Conservation (phyloP, 2,329 filamentous ascomycete genomes). For the Monosporascus sp. region DNA sequence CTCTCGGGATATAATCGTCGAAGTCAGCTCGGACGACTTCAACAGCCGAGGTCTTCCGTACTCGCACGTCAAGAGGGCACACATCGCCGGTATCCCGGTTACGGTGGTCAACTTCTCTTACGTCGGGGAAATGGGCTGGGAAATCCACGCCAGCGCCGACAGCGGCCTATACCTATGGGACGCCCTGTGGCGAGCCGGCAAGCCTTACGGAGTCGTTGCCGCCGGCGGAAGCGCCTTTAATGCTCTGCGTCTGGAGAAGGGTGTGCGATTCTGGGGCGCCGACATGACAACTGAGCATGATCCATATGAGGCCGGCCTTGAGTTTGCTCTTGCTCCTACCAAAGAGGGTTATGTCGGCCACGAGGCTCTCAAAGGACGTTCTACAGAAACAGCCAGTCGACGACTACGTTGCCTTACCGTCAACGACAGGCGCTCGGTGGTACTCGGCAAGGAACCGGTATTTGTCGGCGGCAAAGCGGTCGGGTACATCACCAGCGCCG, state of each 20-base stretch:
- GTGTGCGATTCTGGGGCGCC: slow-evolving; percentile 49
- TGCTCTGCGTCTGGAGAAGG: slow-evolving; percentile 54
- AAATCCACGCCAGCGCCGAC: slow-evolving; percentile 56
- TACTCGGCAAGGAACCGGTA: slow-evolving; percentile 59
- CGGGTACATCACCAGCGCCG: slow-evolving; percentile 57
- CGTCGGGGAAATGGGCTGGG: slow-evolving; percentile 59
- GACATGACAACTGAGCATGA: slow-evolving; percentile 59
- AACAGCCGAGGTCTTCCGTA: slow-evolving; percentile 42
- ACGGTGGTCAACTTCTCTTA: slow-evolving; percentile 52
- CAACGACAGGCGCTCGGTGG: slow-evolving; percentile 50
- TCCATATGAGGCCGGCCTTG: slow-evolving; percentile 54
- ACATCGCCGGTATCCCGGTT: slow-evolving; percentile 51
- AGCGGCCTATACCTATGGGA: slow-evolving; percentile 56
- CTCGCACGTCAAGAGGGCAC: slow-evolving; percentile 42
- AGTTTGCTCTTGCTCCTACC: slow-evolving; percentile 39
- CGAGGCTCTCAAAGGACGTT: slow-evolving; percentile 38
- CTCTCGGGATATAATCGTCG: slow-evolving; percentile 44
- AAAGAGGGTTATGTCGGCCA: slow-evolving; percentile 49
- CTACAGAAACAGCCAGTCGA: slow-evolving; percentile 28
- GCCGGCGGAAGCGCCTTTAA: slow-evolving; percentile 55
- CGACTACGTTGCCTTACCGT: slow-evolving; percentile 46
- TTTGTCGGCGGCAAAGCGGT: slow-evolving; percentile 39
- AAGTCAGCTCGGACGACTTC: slow-evolving; percentile 40
- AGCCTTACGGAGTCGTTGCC: slow-evolving; percentile 49
- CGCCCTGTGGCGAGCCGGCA: slow-evolving; percentile 48